Evolutionary conservation across 176 grass and related monocot species (phyloP), one percentile per base, ranked within the genome.

Genomic region (Elymus sibiricus): DNA sequence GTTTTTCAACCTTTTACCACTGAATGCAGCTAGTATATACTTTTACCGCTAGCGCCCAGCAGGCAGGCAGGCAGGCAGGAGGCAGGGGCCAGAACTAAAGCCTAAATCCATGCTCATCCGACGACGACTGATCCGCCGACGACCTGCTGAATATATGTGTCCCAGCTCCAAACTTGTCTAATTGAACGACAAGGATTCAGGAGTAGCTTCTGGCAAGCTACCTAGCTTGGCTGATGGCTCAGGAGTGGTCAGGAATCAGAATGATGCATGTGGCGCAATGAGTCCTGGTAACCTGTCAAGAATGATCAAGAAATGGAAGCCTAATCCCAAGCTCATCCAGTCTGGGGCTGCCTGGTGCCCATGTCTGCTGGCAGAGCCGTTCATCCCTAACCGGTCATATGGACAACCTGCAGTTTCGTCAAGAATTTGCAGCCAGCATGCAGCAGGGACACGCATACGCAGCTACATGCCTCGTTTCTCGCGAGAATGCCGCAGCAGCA

Each of bases 191-290:
- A 46, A 4, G n/a, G n/a, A 44, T 73, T 73, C 53, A 72, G 66
- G 27, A n/a, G 38, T 67, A 86, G 77, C 27, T 28, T 27, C 65
- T 37, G 29, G 71, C 25, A 25, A 72, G 67, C 69, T 15, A 44
- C 12, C 59, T 77, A 72, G 34, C 35, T 60, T 15, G 81, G 21
- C 29, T 55, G 61, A n/a, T 15, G 81, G 21, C 29, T 55, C 73
- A n/a, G 64, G 47, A 77, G 37, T 39, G 67, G 34, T 53, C 16
- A 53, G 79, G 71, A 82, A 88, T 77, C 86, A 24, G 79, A 82
- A 88, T 76, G 86, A 42, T 67, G 31, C 79, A 24, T 70, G n/a
- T 31, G 37, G 40, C 17, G 56, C 32, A 44, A 87, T 53, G 16
- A 53, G 49, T 19, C 49, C 49, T 53, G 35, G 10, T 72, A 24